These are phyloP conservation scores for Alternaria incomplexa DNA, from an alignment of 2,329 filamentous ascomycete species.

Conservation along the genomic window DNA sequence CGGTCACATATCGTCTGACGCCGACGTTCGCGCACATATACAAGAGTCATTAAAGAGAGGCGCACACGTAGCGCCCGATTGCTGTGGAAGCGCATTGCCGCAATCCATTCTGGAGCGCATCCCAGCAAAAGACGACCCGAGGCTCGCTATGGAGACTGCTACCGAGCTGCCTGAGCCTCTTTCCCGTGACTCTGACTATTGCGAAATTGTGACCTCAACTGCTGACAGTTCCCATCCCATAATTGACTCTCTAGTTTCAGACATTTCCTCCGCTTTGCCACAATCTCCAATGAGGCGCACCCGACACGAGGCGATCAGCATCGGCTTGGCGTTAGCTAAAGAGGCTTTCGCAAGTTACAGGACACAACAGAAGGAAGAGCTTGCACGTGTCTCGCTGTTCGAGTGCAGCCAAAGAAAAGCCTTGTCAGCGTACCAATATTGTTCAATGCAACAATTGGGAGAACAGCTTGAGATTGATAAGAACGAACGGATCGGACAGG, in stretches of 20 bases:
- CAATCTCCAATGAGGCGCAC: slow-evolving; percentile 11
- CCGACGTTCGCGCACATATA: slow-evolving; percentile 39
- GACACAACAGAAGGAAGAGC: slow-evolving; percentile 38
- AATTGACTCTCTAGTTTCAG: slow-evolving; percentile 7
- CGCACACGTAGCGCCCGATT: slow-evolving; percentile 43
- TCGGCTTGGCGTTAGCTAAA: slow-evolving; percentile 30
- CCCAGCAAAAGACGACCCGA: slow-evolving; percentile 48
- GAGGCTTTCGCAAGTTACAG: slow-evolving; percentile 36
- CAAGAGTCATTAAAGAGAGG: slow-evolving; percentile 44
- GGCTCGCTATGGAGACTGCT: slow-evolving; percentile 25
- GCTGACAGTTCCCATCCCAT: slow-evolving; percentile 22
- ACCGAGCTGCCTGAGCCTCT: slow-evolving; percentile 1
- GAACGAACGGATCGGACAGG: slow-evolving; percentile 34
- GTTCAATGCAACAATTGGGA: slow-evolving; percentile 27
- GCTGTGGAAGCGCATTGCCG: slow-evolving; percentile 51
- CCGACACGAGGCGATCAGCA: slow-evolving; percentile 24
- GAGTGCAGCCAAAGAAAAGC: slow-evolving; percentile 43
- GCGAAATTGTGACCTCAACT: slow-evolving; percentile 33
- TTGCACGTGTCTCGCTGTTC: slow-evolving; percentile 38
- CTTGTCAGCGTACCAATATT: slow-evolving; percentile 32
- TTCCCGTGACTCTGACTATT: slow-evolving; percentile 34
- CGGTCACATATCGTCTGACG: slow-evolving; percentile 38
- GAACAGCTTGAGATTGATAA: slow-evolving; percentile 28
- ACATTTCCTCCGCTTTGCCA: slow-evolving; percentile 11
- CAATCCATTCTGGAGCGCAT: slow-evolving; percentile 47